phyloP scores from a whole-genome alignment of 2,329 filamentous ascomycete species.

The Colletotrichum higginsianum region DNA sequence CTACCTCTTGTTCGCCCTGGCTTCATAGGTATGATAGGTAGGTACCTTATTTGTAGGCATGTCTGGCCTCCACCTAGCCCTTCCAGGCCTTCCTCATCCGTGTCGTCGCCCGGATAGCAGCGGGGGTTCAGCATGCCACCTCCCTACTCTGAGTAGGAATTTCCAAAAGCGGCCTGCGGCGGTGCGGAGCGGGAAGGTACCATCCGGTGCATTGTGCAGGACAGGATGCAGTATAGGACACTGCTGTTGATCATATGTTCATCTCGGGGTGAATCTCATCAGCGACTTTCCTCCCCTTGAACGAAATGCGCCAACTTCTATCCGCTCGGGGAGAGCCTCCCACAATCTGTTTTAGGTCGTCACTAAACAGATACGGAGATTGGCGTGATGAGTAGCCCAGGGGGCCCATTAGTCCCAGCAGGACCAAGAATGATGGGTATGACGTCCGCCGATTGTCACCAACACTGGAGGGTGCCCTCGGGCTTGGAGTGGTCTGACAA shows the following conservation, averaged over 20 bases:
- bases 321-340: neutral
- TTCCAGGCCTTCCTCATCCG: constrained; percentile 27
- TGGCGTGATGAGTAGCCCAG: neutral
- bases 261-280: constrained; percentile 14
- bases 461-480: constrained; percentile 23
- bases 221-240: too few relatives aligned
- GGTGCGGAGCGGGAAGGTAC: constrained; percentile 23
- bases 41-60: neutral
- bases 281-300: neutral
- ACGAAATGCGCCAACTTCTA: neutral
- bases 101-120: constrained; percentile 27
- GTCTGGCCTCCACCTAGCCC: constrained; percentile 3
- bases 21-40: neutral
- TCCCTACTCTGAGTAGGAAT: neutral
- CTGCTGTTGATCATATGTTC: constrained; percentile 14
- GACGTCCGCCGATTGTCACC: constrained; percentile 28
- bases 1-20: neutral
- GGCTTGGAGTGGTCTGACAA: constrained; percentile 36
- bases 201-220: constrained; percentile 14
- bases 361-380: constrained; percentile 7
- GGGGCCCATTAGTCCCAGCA: neutral
- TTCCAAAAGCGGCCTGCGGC: constrained; percentile 28
- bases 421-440: constrained; percentile 6
- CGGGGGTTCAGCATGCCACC: constrained; percentile 28
- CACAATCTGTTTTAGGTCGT: neutral